Evolutionary conservation across 1,284 basidiomycete genomes (phyloP).

Genomic region (Cutaneotrichosporon dermatis): DNA sequence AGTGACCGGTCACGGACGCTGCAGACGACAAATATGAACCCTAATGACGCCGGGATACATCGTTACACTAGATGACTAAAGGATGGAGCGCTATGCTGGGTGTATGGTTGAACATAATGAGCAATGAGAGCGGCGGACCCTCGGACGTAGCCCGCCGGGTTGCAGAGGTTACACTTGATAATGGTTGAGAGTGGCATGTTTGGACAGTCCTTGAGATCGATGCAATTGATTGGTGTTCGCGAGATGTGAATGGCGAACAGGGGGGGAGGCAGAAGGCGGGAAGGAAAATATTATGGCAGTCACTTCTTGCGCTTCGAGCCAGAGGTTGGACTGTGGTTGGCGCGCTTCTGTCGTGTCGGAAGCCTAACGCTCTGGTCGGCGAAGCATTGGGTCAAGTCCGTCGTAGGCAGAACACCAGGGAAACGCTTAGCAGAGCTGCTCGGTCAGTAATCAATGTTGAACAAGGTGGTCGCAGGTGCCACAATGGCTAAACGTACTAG

Average conservation of each 20-base stretch:
- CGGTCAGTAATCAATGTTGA: background rate
- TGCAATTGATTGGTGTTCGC: too few relatives aligned
- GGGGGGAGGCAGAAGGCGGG: background rate
- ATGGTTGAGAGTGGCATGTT: too few relatives aligned
- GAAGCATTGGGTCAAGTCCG: conserved; percentile 82
- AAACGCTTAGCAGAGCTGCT: conserved; percentile 75
- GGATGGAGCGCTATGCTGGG: background rate
- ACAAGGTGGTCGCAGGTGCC: too few relatives aligned
- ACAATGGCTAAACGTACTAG: conserved; percentile 49
- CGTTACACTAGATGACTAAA: background rate
- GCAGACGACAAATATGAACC: too few relatives aligned
- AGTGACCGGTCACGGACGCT: too few relatives aligned
- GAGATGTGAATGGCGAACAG: background rate
- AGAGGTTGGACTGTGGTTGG: background rate
- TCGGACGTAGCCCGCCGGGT: too few relatives aligned
- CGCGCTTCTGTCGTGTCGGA: conserved; percentile 52
- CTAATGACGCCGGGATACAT: background rate
- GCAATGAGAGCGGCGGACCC: too few relatives aligned
- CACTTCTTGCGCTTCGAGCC: conserved; percentile 14
- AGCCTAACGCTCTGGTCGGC: conserved; percentile 87
- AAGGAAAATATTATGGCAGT: background rate
- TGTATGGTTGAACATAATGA: background rate
- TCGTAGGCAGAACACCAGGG: conserved; percentile 88
- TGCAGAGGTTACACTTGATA: too few relatives aligned
- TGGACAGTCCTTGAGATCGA: too few relatives aligned